Conservation (phyloP, 2,329 filamentous ascomycete species). For the Fusarium domesticum region DNA sequence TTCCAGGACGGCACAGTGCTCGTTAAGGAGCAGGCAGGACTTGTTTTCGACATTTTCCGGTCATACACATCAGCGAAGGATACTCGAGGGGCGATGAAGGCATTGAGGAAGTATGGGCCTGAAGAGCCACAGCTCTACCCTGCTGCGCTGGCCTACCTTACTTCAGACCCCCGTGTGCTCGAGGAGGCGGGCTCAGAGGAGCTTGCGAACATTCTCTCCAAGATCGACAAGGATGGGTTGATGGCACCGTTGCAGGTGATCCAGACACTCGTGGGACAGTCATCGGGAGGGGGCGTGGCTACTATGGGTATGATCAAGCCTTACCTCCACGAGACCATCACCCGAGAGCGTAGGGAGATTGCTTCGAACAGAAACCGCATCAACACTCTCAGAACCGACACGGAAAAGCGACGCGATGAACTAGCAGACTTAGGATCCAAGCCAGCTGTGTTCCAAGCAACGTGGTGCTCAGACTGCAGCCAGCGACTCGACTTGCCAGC, state of each 20-base stretch:
- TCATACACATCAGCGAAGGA: conserved; percentile 93
- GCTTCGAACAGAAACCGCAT: conserved; percentile 75
- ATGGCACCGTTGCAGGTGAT: conserved; percentile 97
- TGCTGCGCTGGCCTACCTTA: conserved; percentile 89
- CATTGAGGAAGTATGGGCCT: conserved; percentile 85
- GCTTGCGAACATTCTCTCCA: conserved; percentile 72
- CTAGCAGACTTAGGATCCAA: conserved; percentile 73
- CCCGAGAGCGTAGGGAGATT: conserved; percentile 84
- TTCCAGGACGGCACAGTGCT: conserved; percentile 89
- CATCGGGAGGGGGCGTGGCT: conserved; percentile 59
- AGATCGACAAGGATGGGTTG: conserved; percentile 84
- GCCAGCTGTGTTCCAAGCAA: conserved; percentile 85
- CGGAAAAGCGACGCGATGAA: conserved; percentile 73
- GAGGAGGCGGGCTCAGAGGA: conserved; percentile 82
- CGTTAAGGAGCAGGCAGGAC: conserved; percentile 88
- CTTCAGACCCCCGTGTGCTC: conserved; percentile 75
- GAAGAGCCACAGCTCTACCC: conserved; percentile 90
- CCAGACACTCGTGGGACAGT: conserved; percentile 74
- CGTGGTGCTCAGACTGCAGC: conserved; percentile 80
- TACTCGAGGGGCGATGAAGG: conserved; percentile 84
- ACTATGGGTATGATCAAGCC: conserved; percentile 97
- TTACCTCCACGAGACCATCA: conserved; percentile 85
- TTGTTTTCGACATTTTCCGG: conserved; percentile 93
- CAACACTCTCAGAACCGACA: conserved; percentile 79
- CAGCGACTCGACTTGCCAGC: conserved; percentile 78